Conservation (phyloP, 768 basidiomycete genomes). For the Kwoniella pini region DNA sequence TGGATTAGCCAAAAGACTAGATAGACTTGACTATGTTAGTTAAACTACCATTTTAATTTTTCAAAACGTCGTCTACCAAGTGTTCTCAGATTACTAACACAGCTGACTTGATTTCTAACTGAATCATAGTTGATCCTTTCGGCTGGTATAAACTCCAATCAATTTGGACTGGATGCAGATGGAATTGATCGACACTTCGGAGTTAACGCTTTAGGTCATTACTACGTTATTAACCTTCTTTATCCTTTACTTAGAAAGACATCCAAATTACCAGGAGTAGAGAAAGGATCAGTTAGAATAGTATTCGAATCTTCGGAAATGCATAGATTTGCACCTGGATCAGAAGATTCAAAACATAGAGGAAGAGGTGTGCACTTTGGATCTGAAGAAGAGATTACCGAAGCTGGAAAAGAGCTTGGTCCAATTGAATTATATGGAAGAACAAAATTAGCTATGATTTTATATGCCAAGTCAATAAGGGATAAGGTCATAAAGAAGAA, state of each 20-base stretch:
- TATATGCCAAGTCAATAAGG: slow-evolving; percentile 53
- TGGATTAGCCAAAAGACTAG: slow-evolving; percentile 30
- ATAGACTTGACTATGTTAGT: slow-evolving; percentile 47
- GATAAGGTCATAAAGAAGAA: slow-evolving; percentile 54
- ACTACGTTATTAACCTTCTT: slow-evolving; percentile 58
- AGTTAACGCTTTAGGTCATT: slow-evolving; percentile 57
- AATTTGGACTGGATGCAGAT: slow-evolving; percentile 37
- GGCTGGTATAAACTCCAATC: slow-evolving; percentile 48
- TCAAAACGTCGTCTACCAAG: too few relatives aligned
- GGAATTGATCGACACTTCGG: slow-evolving; percentile 47
- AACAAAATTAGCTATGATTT: slow-evolving; percentile 58
- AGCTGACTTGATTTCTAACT: too few relatives aligned
- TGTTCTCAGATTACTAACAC: too few relatives aligned
- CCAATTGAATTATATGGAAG: slow-evolving; percentile 56
- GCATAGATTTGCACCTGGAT: slow-evolving; percentile 55
- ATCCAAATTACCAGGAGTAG: slow-evolving; percentile 38
- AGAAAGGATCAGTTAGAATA: slow-evolving; percentile 54
- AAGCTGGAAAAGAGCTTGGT: slow-evolving; percentile 45
- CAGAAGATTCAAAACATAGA: slow-evolving; percentile 18
- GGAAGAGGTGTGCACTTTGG: slow-evolving; percentile 50
- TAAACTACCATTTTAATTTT: not conserved
- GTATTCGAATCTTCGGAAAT: slow-evolving; percentile 57
- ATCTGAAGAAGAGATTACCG: slow-evolving; percentile 56
- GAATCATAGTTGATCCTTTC: slow-evolving; percentile 40
- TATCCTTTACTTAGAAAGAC: slow-evolving; percentile 57